Conservation (phyloP, 192 early-diverging fungal genomes). For the Rhizophagus prolifer region DNA sequence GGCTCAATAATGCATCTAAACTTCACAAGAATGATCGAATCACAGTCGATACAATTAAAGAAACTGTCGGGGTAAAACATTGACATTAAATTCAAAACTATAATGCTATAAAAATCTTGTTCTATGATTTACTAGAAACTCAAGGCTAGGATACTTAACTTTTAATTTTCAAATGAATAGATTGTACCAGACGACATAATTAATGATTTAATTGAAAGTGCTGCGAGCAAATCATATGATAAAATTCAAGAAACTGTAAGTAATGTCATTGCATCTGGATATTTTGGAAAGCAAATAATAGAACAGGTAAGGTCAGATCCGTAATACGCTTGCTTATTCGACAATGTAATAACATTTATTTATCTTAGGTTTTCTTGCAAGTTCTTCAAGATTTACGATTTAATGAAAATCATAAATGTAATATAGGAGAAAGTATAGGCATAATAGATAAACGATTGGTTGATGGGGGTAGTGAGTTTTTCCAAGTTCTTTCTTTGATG, state of each 20-base stretch:
- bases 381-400: constrained; percentile 63
- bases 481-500: constrained; percentile 77
- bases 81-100: constrained; percentile 13
- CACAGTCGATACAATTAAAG: constrained; percentile 56
- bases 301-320: constrained; percentile 53
- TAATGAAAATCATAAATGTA: constrained; percentile 69
- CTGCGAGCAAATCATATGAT: constrained; percentile 48
- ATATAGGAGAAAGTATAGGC: constrained; percentile 66
- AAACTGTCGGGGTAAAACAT: constrained; percentile 75
- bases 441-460: constrained; percentile 68
- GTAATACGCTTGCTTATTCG: neutral
- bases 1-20: constrained; percentile 79
- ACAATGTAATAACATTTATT: neutral
- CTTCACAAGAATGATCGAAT: constrained; percentile 49
- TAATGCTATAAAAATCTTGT: neutral
- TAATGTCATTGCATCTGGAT: constrained; percentile 67
- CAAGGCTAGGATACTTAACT: neutral
- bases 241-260: constrained; percentile 54
- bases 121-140: neutral
- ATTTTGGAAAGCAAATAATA: constrained; percentile 72
- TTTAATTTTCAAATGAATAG: constrained; percentile 32
- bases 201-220: constrained; percentile 55
- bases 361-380: constrained; percentile 59
- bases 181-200: constrained; percentile 67
- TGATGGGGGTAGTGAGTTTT: constrained; percentile 88